A percentile compares a stretch with the other conserved stretches of the same genome.
phyloP scores from a whole-genome alignment of 2,329 filamentous ascomycete genomes.

The Leptosphaerulina australis region DNA sequence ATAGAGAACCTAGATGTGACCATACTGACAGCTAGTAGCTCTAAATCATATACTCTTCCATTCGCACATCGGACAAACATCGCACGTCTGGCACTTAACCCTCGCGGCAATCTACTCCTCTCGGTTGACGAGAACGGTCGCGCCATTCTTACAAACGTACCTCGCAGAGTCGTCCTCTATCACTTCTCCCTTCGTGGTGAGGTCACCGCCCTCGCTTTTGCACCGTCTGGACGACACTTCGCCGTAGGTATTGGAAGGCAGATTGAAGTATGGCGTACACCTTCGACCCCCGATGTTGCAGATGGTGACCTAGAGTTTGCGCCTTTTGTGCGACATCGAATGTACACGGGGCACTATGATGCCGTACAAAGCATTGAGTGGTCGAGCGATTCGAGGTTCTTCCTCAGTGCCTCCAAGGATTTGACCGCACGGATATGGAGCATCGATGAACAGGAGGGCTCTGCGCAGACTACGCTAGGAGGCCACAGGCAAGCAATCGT shows the following conservation, averaged over 20 bases:
- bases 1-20: no score
- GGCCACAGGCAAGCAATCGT: slow-evolving; percentile 90
- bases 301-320: slow-evolving; percentile 91
- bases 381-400: slow-evolving; percentile 95
- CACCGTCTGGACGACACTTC: slow-evolving; percentile 88
- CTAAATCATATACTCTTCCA: slow-evolving; percentile 83
- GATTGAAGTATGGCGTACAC: slow-evolving; percentile 95
- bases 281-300: slow-evolving; percentile 82
- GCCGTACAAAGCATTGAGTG: slow-evolving; percentile 85
- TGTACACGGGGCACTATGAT: slow-evolving; percentile 88
- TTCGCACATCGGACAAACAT: slow-evolving; percentile 97
- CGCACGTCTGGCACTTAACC: slow-evolving; percentile 82
- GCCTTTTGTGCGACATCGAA: slow-evolving; percentile 87
- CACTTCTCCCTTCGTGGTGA: slow-evolving; percentile 92
- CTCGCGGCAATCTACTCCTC: slow-evolving; percentile 88
- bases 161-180: slow-evolving; percentile 83
- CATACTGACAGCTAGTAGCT: slow-evolving; percentile 57
- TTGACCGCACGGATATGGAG: slow-evolving; percentile 96
- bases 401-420: slow-evolving; percentile 90
- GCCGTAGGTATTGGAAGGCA: slow-evolving; percentile 85
- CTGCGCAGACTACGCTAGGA: slow-evolving; percentile 85
- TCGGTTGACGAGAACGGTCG: slow-evolving; percentile 93
- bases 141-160: slow-evolving; percentile 90
- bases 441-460: slow-evolving; percentile 82
- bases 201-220: slow-evolving; percentile 85